phyloP scores from a whole-genome alignment of 2,329 filamentous ascomycete genomes.

The Fusarium bactridioides region DNA sequence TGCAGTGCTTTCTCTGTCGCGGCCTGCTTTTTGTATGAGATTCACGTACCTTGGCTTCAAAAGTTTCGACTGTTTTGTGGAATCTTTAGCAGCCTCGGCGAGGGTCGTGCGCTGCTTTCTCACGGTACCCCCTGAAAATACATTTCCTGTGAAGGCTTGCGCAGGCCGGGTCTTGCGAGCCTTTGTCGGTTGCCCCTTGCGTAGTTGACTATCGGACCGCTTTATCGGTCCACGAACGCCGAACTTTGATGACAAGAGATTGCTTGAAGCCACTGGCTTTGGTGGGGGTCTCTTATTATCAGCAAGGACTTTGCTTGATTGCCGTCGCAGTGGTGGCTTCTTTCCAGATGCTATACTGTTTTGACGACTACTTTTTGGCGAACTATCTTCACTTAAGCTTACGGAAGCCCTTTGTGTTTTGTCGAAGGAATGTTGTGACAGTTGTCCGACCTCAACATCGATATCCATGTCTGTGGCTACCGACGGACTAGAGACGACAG shows the following conservation, averaged over 20 bases:
- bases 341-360: constrained; percentile 1
- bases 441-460: background rate
- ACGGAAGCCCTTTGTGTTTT: background rate
- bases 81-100: constrained; percentile 51
- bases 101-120: constrained; percentile 49
- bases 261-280: background rate
- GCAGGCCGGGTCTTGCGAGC: constrained; percentile 17
- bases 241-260: constrained; percentile 15
- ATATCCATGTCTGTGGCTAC: background rate
- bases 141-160: constrained; percentile 45
- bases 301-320: background rate
- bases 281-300: background rate
- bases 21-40: constrained; percentile 52
- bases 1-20: constrained; percentile 54
- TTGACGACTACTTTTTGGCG: background rate
- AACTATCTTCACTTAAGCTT: constrained; percentile 2
- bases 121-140: constrained; percentile 55
- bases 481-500: constrained; percentile 1
- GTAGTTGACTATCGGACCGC: background rate
- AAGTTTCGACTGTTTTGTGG: constrained; percentile 50
- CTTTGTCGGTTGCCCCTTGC: constrained; percentile 1
- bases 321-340: background rate
- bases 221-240: background rate
- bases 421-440: background rate
- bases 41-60: constrained; percentile 50